These are phyloP conservation scores for Selaginella moellendorffii DNA, from an alignment of 75 land plant genomes.

Conservation along the genomic window DNA sequence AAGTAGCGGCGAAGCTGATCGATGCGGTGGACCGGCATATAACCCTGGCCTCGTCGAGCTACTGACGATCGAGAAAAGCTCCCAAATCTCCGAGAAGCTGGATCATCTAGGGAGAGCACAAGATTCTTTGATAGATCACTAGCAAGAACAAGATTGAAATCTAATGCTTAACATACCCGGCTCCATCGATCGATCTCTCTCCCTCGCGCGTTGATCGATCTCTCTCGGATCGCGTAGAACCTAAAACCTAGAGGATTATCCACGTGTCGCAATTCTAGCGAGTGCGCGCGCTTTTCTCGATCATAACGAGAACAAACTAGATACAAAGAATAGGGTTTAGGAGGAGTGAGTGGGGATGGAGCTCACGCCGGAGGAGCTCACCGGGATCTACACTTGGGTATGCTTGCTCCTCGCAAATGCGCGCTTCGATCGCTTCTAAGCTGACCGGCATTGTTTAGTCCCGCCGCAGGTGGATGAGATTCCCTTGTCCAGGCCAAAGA, in stretches of 20 bases:
- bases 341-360: background rate
- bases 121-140: background rate
- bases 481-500: background rate
- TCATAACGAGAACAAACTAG: too few relatives aligned
- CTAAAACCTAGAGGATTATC: background rate
- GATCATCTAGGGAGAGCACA: background rate
- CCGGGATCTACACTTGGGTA: background rate
- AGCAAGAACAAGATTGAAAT: background rate
- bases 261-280: background rate
- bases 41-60: background rate
- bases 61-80: background rate
- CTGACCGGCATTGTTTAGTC: background rate
- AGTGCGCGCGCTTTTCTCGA: background rate
- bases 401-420: background rate
- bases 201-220: background rate
- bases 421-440: too few relatives aligned
- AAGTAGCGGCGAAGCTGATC: conserved; percentile 65
- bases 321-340: background rate
- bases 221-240: too few relatives aligned
- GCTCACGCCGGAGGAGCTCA: background rate
- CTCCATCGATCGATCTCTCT: background rate
- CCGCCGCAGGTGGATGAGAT: background rate
- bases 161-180: background rate
- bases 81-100: background rate
- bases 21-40: conserved; percentile 40